Evolutionary conservation across 2,329 filamentous ascomycete species (phyloP).

Genomic region (Cordyceps cateniannulata): DNA sequence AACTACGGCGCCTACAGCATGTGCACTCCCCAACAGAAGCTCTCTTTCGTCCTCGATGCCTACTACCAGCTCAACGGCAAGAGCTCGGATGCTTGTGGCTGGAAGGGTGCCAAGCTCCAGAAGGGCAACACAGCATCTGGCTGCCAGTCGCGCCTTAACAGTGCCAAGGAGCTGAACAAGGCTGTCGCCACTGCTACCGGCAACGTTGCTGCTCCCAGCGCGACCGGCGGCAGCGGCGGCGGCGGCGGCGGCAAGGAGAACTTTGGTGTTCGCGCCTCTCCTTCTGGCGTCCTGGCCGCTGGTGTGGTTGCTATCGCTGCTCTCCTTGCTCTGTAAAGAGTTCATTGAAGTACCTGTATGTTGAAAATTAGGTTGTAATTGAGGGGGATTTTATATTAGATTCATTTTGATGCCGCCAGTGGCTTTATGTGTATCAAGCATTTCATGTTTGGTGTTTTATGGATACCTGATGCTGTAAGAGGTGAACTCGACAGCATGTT

Average conservation of each 20-base stretch:
- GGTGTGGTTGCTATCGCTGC: slow-evolving; percentile 44
- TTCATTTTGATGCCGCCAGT: slow-evolving; percentile 9
- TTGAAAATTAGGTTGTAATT: neutral
- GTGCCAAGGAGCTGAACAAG: slow-evolving; percentile 54
- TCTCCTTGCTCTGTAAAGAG: slow-evolving; percentile 39
- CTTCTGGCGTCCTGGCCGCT: slow-evolving; percentile 39
- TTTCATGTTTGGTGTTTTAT: slow-evolving; percentile 14
- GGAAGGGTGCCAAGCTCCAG: slow-evolving; percentile 58
- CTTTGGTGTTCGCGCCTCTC: slow-evolving; percentile 30
- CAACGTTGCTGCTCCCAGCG: slow-evolving; percentile 24
- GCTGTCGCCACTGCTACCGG: slow-evolving; percentile 40
- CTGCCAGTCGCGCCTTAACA: slow-evolving; percentile 54
- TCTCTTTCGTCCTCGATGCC: slow-evolving; percentile 45
- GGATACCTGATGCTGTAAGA: slow-evolving; percentile 9
- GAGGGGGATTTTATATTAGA: slow-evolving; percentile 1
- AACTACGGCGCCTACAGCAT: slow-evolving; percentile 72
- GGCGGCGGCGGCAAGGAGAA: slow-evolving; percentile 21
- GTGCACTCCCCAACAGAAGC: slow-evolving; percentile 64
- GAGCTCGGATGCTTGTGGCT: slow-evolving; percentile 58
- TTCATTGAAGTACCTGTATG: neutral
- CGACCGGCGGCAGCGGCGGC: slow-evolving; percentile 20
- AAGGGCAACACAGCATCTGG: slow-evolving; percentile 38
- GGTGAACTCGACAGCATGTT: slow-evolving; percentile 9
- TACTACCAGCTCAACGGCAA: slow-evolving; percentile 51
- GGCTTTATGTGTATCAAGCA: slow-evolving; percentile 14